Percentiles rank a stretch among this genome's conserved stretches.
Evolutionary conservation across 192 early-diverging fungal genomes (phyloP).

Genomic region (Chytriomyces sp.): DNA sequence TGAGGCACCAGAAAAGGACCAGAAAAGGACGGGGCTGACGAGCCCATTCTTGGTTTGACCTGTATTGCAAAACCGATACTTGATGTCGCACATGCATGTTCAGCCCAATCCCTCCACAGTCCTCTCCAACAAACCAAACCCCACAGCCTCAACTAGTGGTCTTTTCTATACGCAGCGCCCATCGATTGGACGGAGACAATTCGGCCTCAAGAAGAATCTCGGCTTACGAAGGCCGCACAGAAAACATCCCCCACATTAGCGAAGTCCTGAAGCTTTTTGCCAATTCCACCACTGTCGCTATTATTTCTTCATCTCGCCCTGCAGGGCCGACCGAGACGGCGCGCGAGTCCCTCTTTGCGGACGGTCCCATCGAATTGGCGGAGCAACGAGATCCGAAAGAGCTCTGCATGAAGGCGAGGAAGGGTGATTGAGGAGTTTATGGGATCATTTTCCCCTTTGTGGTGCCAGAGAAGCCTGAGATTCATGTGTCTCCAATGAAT

Average conservation of each 20-base stretch:
- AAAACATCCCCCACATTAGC: constrained; percentile 93
- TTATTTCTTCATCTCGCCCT: constrained; percentile 90
- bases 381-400: constrained; percentile 94
- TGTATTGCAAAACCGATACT: no score
- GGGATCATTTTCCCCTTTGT: constrained; percentile 92
- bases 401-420: constrained; percentile 91
- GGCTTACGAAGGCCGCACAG: constrained; percentile 89
- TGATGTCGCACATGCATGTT: no score
- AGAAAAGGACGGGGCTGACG: no score
- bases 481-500: no score
- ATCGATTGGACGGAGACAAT: constrained; percentile 97
- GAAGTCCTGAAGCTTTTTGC: constrained; percentile 93
- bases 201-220: no score
- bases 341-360: constrained; percentile 81
- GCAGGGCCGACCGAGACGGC: constrained; percentile 79
- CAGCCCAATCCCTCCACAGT: no score
- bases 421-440: constrained; percentile 93
- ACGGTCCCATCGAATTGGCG: constrained; percentile 83
- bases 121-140: no score
- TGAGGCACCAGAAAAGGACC: no score
- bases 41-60: no score
- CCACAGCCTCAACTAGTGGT: no score
- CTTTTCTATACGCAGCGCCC: constrained; percentile 57
- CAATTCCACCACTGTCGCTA: constrained; percentile 75
- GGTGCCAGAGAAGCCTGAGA: constrained; percentile 77